These are phyloP conservation scores for Schizosaccharomyces lindneri DNA, from an alignment of 805 yeast species.

Conservation along the genomic window DNA sequence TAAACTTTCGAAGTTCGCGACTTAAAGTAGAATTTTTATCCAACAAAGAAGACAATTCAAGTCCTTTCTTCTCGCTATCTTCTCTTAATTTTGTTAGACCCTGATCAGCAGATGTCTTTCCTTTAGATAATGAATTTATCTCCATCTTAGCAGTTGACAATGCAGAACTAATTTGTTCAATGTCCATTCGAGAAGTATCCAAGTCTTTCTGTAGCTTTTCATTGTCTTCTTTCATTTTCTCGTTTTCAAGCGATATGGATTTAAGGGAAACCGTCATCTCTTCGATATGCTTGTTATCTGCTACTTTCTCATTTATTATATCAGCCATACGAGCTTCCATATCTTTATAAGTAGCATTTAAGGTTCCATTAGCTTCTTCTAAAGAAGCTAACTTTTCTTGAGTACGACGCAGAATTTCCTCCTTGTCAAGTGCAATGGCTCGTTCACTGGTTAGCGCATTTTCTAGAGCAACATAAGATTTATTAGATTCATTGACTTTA, in stretches of 20 bases:
- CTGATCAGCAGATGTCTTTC: background rate
- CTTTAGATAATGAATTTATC: background rate
- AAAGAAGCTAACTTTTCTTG: slow-evolving; percentile 18
- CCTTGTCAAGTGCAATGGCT: slow-evolving; percentile 22
- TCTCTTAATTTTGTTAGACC: background rate
- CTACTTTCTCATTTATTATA: background rate
- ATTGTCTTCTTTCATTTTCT: background rate
- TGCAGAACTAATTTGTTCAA: background rate
- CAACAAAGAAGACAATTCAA: background rate
- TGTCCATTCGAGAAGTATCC: background rate
- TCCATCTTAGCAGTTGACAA: background rate
- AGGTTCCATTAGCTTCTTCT: slow-evolving; percentile 8
- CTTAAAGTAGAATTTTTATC: background rate
- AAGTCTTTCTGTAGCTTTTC: background rate
- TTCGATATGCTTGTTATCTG: background rate
- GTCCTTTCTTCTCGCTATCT: background rate
- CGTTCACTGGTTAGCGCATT: slow-evolving; percentile 19
- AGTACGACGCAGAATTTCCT: slow-evolving; percentile 20
- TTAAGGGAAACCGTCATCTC: background rate
- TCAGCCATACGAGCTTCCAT: background rate
- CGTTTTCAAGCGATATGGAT: background rate
- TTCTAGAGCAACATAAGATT: slow-evolving; percentile 13
- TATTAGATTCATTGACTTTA: slow-evolving; percentile 10
- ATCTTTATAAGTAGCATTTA: no score
- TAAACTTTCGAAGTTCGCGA: no score